Evolutionary conservation across 768 basidiomycete species (phyloP).

Genomic region (Boletales sp.): DNA sequence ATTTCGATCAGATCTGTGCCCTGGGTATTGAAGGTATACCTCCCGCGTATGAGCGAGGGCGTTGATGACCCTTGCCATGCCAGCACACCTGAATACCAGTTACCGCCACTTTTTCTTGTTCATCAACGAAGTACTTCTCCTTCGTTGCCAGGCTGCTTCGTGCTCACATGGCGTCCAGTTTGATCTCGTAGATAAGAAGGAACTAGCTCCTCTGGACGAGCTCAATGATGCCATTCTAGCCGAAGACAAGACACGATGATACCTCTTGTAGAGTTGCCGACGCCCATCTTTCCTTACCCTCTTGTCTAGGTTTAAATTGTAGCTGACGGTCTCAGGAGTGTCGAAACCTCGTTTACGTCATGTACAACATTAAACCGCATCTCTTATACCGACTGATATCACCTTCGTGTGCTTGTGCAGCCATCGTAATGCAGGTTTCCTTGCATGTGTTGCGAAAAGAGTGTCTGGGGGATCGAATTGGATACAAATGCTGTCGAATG

Average conservation of each 20-base stretch:
- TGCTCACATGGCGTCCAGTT: constrained; percentile 49
- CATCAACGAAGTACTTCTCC: constrained; percentile 77
- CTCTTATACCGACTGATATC: constrained; percentile 9
- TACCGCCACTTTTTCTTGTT: constrained; percentile 98
- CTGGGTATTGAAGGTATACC: constrained; percentile 89
- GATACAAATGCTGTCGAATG: background rate
- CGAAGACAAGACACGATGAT: constrained; percentile 43
- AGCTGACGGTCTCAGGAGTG: background rate
- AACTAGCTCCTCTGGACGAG: constrained; percentile 91
- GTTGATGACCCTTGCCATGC: background rate
- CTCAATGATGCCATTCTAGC: constrained; percentile 86
- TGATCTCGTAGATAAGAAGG: constrained; percentile 93
- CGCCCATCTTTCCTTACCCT: background rate
- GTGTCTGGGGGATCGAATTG: background rate
- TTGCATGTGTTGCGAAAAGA: background rate
- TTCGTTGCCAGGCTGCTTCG: background rate
- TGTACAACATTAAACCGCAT: too few relatives aligned
- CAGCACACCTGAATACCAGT: constrained; percentile 97
- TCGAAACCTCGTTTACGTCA: too few relatives aligned
- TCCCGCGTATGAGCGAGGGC: background rate
- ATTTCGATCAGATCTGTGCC: constrained; percentile 98
- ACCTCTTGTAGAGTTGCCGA: background rate
- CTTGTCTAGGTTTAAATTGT: background rate
- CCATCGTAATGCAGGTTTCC: constrained; percentile 7
- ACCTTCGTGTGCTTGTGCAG: constrained; percentile 9